These are phyloP conservation scores for Astragalus glycyphyllos DNA, from an alignment of 306 rosid genomes.

Conservation along the genomic window DNA sequence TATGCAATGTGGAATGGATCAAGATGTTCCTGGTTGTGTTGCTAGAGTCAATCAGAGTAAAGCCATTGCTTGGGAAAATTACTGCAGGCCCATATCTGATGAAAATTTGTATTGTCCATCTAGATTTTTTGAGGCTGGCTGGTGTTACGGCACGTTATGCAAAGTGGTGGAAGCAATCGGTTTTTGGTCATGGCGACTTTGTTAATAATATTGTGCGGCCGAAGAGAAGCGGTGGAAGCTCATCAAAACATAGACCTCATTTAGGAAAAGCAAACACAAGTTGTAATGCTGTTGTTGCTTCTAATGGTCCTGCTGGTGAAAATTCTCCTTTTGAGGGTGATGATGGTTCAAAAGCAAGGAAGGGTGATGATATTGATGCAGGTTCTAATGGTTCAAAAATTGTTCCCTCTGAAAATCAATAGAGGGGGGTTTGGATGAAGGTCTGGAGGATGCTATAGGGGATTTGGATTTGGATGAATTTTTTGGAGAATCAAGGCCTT, in stretches of 20 bases:
- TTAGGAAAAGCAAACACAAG: too few relatives aligned
- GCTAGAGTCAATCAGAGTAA: background rate
- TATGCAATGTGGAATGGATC: slow-evolving; percentile 70
- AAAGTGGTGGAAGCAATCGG: slow-evolving; percentile 37
- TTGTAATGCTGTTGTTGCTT: too few relatives aligned
- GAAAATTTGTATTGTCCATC: slow-evolving; percentile 47
- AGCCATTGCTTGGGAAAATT: slow-evolving; percentile 49
- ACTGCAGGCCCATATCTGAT: slow-evolving; percentile 28
- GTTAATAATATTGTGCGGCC: background rate
- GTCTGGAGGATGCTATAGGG: too few relatives aligned
- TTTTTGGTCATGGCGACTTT: slow-evolving; percentile 20
- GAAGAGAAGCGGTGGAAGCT: slow-evolving; percentile 17
- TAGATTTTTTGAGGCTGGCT: too few relatives aligned
- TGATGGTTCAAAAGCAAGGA: background rate
- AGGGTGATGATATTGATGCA: slow-evolving; percentile 5
- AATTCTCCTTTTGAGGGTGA: too few relatives aligned
- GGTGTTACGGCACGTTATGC: slow-evolving; percentile 8
- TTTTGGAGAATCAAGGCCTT: too few relatives aligned
- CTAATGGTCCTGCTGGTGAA: too few relatives aligned
- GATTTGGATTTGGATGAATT: too few relatives aligned
- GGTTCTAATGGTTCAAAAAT: too few relatives aligned
- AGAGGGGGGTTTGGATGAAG: too few relatives aligned
- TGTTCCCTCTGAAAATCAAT: too few relatives aligned
- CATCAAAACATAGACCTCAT: background rate
- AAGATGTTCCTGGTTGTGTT: slow-evolving; percentile 49